A percentile compares a stretch with the other conserved stretches of the same genome.
Evolutionary conservation across 768 basidiomycete genomes (phyloP).

Genomic region (Dictyophora rubrovolvata): DNA sequence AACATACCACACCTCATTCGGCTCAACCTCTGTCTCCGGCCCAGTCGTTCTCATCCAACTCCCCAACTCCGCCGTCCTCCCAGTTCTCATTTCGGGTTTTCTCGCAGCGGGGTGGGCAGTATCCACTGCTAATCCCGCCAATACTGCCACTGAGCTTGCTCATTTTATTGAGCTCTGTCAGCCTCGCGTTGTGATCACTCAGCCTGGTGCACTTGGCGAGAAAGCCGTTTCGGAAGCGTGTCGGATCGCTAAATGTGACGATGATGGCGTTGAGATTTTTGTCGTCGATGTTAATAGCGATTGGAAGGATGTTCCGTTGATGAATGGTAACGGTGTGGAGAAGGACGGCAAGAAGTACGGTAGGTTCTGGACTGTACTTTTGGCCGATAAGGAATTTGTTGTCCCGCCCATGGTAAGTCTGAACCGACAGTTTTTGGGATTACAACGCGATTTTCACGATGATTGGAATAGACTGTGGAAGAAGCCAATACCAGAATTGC

Average conservation of each 20-base stretch:
- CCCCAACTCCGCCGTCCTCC: background rate
- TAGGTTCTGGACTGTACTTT: background rate
- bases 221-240: background rate
- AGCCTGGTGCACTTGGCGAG: background rate
- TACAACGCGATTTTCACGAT: background rate
- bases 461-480: background rate
- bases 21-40: background rate
- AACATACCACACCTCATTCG: background rate
- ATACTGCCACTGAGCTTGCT: background rate
- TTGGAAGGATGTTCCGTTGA: background rate
- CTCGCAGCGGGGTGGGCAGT: conserved; percentile 2
- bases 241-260: background rate
- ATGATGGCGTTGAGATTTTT: background rate
- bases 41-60: conserved; percentile 4
- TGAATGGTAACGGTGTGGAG: background rate
- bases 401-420: background rate
- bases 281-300: background rate
- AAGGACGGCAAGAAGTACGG: background rate
- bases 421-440: background rate
- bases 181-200: background rate
- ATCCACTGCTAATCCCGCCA: background rate
- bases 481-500: conserved; percentile 1
- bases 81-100: background rate
- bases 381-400: background rate
- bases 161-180: background rate